Evolutionary conservation across 768 basidiomycete species (phyloP), one percentile per base, ranked within the genome.

Genomic region (Lactarius vividus): DNA sequence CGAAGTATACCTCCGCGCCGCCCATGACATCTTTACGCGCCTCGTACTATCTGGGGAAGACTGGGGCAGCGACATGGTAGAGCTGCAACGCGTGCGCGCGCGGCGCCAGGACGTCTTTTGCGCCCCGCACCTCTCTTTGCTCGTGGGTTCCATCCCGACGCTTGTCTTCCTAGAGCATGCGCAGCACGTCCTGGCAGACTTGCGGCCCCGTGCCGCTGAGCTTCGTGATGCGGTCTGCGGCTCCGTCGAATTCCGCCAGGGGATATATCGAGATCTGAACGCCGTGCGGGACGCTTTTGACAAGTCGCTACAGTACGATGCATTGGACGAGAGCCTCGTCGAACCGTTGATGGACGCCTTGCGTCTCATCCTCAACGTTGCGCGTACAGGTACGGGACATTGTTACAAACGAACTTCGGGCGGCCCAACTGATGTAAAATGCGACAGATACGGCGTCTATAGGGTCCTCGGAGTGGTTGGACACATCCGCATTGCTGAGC

Each of bases 161-260:
- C 81, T 94, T 8, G 86, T 94, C 20, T 82, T 84, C 49, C 75
- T 93, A 57, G 92, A 94, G 75, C 82, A 85, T 59, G 89, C 88
- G 67, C 63, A 72, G 9, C 73, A 80, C 59, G 73, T 92, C 40
- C 78, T 84, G 0, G 78, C 80, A 57, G 76, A 80, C 15, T 76
- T 89, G 7, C 82, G 86, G 20, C 70, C 72, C 5, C 80, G 82
- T 29, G 81, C 82, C 10, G 79, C 77, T 53, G 76, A 77, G 20
- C 80, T 94, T 58, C 84, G 90, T 10, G 77, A 80, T 61, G 76
- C 77, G 4, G 79, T 91, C 9, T 92, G 88, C 71, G 81, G 84
- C 65, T 82, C 83, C 58, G 77, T 79, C 29, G 83, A 85, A n/a
- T 92, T 93, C 74, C 85, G 89, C 6, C 85, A 86, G 71, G 90